Base-by-base conservation (phyloP, 495 filamentous ascomycete species). In the Letharia lupina region DNA sequence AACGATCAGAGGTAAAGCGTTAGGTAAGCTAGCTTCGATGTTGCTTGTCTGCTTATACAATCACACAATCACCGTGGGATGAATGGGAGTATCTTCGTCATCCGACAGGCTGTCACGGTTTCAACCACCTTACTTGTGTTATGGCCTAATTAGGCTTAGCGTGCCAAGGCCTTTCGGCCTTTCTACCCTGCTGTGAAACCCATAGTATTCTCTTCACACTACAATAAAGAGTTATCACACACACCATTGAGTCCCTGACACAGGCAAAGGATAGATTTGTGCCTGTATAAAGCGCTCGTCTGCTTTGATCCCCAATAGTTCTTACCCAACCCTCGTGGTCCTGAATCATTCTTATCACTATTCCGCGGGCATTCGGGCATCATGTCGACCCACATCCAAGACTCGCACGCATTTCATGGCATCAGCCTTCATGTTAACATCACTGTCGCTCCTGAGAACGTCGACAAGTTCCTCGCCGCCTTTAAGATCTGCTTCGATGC, bases 341-440 rank as follows among this genome's bases (percentile, higher is more conserved):
- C 12, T 54, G 12, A 54, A 4, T 11, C 15, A 54, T 54, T 23
- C 1, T 13, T 12, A 33, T 54, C 48, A 33, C 48, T 31, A 31
- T 54, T 31, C 48, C 48, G 5, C 28, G 23, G 9, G 48, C 28
- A 23, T n/a, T 20, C 45, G 18, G 48, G 23, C 48, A 54, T 15
- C 48, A 54, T 54, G 48, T 54, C 48, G 11, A 54, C 48, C 48
- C 45, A 23, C 9, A 11, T 48, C 23, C 45, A 48, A 48, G 23
- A 54, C 3, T 18, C 28, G 48, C n/a, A 54, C 48, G 10, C 58
- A 10, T 60, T 60, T 9, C 58, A 39, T 31, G 58, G 58, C 33
- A 23, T 60, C 18, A 60, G 74, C 57, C 70, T 82, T 39, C 78
- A 83, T 56, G 73, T 81, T 39, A 79, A 74, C 4, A 71, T 83